Percentiles rank a stretch among this genome's conserved stretches.
Conservation (phyloP, 305 asterid species). For the Fraxinus sp. region DNA sequence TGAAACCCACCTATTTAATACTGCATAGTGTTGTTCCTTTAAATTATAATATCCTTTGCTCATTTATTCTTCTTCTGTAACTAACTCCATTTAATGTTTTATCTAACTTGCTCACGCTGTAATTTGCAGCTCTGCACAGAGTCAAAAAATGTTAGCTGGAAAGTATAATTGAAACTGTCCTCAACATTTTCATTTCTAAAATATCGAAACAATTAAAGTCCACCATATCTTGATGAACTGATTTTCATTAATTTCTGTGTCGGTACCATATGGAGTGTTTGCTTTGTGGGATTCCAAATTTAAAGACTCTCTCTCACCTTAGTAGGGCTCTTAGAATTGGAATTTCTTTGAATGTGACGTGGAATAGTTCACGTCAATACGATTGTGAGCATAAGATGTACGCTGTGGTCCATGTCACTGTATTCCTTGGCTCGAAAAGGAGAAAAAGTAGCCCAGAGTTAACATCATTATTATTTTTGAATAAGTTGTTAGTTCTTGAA, state of each 20-base stretch:
- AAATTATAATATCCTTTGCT: not conserved
- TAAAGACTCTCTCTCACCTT: not conserved
- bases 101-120: not conserved
- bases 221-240: not conserved
- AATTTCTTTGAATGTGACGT: not conserved
- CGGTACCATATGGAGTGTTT: not conserved
- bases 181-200: no score
- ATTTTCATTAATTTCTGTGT: not conserved
- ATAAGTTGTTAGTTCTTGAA: no score
- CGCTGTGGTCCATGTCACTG: no score
- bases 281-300: not conserved
- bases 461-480: no score
- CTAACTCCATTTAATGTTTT: not conserved
- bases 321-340: not conserved
- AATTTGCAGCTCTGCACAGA: not conserved
- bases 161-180: not conserved
- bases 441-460: no score
- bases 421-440: no score
- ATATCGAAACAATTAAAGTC: not conserved
- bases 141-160: not conserved
- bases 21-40: not conserved
- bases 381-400: not conserved
- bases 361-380: not conserved
- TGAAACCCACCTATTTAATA: not conserved
- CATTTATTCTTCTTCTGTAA: not conserved